Base-by-base conservation (phyloP, 805 yeast genomes). In the Spencermartinsiella europaea region DNA sequence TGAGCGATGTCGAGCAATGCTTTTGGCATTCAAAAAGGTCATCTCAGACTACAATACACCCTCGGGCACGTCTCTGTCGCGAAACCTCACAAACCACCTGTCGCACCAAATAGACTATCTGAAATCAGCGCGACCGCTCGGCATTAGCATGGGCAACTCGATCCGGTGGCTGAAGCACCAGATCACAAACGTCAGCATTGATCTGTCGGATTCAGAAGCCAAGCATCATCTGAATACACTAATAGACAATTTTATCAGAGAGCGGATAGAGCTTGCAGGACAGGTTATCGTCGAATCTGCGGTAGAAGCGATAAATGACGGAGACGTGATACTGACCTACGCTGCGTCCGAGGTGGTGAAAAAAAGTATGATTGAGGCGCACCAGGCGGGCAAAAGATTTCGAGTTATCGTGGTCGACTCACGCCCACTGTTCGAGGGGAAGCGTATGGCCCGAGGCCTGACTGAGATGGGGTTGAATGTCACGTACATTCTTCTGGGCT, bases 161-260 rank as follows among this genome's bases (percentile, higher is more conserved):
- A 93, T 93, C 55, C 79, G 99, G 58, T 90, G 97, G 96, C 74
- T 93, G 53, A 93, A 93, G 61, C 98, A 91, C 69, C 91, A 86
- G 63, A 91, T 93, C 46, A 80, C 96, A 0, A 74, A 77, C 37
- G 79, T 91, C 41, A 81, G 89, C 48, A 81, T 90, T 46, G 95
- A 85, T 52, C 71, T 79, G 25, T 64, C 73, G 21, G 93, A 85
- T 47, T 71, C 66, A 15, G 63, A 75, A 27, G 95, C 96, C 21
- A 89, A 87, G 61, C 65, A 62, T 12, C 68, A 73, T 31, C 71
- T 93, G 47, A 67, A 78, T 48, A 81, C 74, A 40, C 76, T 78
- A 53, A 90, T 93, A 55, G 90, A 86, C 53, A 81, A 75, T 36
- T 93, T 86, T 63, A 81, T 91, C 39, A 77, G 79, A 44, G 98